Evolutionary conservation across 192 early-diverging fungal species (phyloP).

Genomic region (Coemansia sp.): DNA sequence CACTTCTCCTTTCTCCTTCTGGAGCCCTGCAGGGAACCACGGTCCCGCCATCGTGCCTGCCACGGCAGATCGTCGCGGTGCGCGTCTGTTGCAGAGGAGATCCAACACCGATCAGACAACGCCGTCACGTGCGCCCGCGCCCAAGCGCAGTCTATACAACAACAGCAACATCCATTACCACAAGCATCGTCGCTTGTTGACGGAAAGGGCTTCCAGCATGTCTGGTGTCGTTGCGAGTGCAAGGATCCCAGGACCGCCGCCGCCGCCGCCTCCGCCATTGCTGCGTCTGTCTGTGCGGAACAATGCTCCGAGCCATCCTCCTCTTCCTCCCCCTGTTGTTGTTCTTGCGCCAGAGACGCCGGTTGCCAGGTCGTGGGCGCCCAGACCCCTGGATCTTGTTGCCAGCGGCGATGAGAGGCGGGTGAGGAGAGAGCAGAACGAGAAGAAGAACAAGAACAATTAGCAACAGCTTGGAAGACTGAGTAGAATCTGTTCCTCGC

Average conservation of each 20-base stretch:
- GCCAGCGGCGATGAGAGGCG: neutral
- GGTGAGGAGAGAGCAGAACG: no score
- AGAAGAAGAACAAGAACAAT: neutral
- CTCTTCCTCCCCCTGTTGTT: neutral
- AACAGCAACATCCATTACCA: no score
- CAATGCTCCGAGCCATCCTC: neutral
- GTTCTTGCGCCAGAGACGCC: conserved; percentile 10
- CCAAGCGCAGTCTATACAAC: no score
- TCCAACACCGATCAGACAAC: neutral
- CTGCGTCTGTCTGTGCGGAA: neutral
- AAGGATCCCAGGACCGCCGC: neutral
- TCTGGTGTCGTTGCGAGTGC: neutral
- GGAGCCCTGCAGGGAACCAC: no score
- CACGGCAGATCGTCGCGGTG: neutral
- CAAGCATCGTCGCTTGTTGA: neutral
- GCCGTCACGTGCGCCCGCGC: neutral
- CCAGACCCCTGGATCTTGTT: neutral
- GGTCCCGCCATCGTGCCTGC: neutral
- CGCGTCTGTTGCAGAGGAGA: no score
- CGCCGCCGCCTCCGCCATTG: neutral
- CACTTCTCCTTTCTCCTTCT: no score
- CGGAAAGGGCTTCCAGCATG: neutral
- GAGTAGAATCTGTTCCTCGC: no score
- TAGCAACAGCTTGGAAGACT: neutral
- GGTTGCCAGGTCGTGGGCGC: neutral